Evolutionary conservation across 1,139 yeast genomes (phyloP).

Genomic region (Sugiyamaella sp.): DNA sequence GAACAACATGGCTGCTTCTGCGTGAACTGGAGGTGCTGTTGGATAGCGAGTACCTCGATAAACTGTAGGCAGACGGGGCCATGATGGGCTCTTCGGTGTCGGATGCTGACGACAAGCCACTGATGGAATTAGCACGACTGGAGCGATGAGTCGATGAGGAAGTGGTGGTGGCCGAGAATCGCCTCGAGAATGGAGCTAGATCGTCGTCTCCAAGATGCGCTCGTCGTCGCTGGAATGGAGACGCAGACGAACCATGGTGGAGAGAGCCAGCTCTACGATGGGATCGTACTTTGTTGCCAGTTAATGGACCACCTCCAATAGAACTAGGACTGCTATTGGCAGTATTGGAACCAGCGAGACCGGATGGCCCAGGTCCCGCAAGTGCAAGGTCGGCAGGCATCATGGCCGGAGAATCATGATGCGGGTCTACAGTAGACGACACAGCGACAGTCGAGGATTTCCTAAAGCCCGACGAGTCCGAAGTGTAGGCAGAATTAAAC

Average conservation of each 20-base stretch:
- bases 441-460: conserved; percentile 34
- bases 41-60: conserved; percentile 38
- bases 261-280: conserved; percentile 21
- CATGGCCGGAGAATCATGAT: conserved; percentile 25
- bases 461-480: conserved; percentile 39
- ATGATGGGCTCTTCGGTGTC: conserved; percentile 40
- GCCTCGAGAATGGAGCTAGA: conserved; percentile 31
- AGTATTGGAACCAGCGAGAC: not conserved
- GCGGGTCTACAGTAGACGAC: conserved; percentile 34
- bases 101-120: conserved; percentile 36
- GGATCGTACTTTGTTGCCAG: conserved; percentile 9
- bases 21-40: conserved; percentile 36
- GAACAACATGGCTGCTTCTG: conserved; percentile 36
- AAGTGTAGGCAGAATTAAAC: conserved; percentile 39
- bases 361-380: conserved; percentile 5
- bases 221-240: conserved; percentile 20
- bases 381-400: conserved; percentile 10
- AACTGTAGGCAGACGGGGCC: conserved; percentile 32
- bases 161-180: conserved; percentile 29
- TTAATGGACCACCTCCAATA: conserved; percentile 16
- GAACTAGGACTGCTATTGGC: conserved; percentile 6
- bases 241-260: conserved; percentile 19
- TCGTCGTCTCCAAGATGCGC: conserved; percentile 23
- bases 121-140: conserved; percentile 34
- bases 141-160: conserved; percentile 13